Base-by-base conservation (phyloP, 139 green algal species). In the Volvox africanus region DNA sequence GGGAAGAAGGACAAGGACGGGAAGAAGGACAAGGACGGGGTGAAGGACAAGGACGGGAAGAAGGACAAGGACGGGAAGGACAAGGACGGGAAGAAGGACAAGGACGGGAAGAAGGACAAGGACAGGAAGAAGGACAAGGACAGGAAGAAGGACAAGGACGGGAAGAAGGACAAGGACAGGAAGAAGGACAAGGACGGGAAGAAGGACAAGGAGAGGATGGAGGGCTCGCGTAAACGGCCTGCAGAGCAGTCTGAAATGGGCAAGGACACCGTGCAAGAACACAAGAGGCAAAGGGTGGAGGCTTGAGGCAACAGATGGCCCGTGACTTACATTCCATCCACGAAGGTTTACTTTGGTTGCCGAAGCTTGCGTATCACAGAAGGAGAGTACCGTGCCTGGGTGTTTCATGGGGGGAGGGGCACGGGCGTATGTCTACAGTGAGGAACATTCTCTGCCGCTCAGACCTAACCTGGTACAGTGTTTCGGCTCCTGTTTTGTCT, bases 191-290 rank as follows among this genome's bases (percentile, higher is more conserved):
- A 67, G 65, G 28, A 19, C 1, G 78, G 17, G 80, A 75, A 75
- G 80, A 44, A 86, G 80, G 55, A 73, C 16, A 86, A 86, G 44
- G 19, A 87, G n/a, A n/a, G 30, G 61, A 62, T 37, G 65, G 36
- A 79, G 62, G 22, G 20, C 50, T 13, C 36, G 22, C 26, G 35
- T 11, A 88, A 88, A 67, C 82, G 82, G 65, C 13, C 6, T 35
- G 82, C 82, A 26, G 65, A 79, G 65, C 62, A 36, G 12, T 16
- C 17, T 9, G 61, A 88, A 2, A 22, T 36, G 33, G 35, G 35
- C 24, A 79, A 79, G 55, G 65, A 87, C 22, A 87, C 67, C 32
- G 65, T 55, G 65, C 62, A 65, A 36, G 79, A 88, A 33, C 14
- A 61, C 12, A 76, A 87, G 81, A 35, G 35, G 61, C 50, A 73